Percentiles rank a stretch among this genome's conserved stretches.
Conservation (phyloP, 148 eudicot species). For the Pouteria glomerata region DNA sequence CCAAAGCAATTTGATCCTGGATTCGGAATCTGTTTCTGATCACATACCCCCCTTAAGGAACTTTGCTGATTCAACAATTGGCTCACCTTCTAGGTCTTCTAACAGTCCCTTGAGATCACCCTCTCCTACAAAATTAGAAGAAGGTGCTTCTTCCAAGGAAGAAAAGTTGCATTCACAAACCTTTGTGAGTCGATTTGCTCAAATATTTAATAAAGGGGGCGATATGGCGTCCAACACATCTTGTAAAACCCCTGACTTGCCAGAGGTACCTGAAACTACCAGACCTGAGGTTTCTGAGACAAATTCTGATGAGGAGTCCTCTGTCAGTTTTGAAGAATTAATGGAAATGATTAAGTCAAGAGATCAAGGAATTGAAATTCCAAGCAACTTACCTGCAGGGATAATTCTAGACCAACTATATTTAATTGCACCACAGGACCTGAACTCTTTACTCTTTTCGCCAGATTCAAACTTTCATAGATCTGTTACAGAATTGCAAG, state of each 20-base stretch:
- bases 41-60: slow-evolving; percentile 18
- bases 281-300: slow-evolving; percentile 29
- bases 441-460: slow-evolving; percentile 68
- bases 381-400: slow-evolving; percentile 65
- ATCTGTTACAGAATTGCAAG: slow-evolving; percentile 48
- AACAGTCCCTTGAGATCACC: slow-evolving; percentile 33
- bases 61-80: slow-evolving; percentile 24
- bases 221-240: slow-evolving; percentile 24
- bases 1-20: slow-evolving; percentile 49
- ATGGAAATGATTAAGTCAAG: slow-evolving; percentile 45
- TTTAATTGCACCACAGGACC: slow-evolving; percentile 45
- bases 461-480: slow-evolving; percentile 57
- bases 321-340: slow-evolving; percentile 54
- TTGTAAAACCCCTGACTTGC: slow-evolving; percentile 13
- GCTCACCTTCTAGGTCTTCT: slow-evolving; percentile 38
- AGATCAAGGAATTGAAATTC: slow-evolving; percentile 55
- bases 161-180: slow-evolving; percentile 33
- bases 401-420: slow-evolving; percentile 64
- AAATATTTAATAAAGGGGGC: slow-evolving; percentile 36
- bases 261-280: slow-evolving; percentile 41
- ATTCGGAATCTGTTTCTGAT: slow-evolving; percentile 28
- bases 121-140: slow-evolving; percentile 43
- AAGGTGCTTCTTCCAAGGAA: slow-evolving; percentile 34
- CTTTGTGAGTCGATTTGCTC: slow-evolving; percentile 40
- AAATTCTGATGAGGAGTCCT: slow-evolving; percentile 34